Base-by-base conservation (phyloP, 1,284 basidiomycete genomes). In the Malassezia yamatoensis region DNA sequence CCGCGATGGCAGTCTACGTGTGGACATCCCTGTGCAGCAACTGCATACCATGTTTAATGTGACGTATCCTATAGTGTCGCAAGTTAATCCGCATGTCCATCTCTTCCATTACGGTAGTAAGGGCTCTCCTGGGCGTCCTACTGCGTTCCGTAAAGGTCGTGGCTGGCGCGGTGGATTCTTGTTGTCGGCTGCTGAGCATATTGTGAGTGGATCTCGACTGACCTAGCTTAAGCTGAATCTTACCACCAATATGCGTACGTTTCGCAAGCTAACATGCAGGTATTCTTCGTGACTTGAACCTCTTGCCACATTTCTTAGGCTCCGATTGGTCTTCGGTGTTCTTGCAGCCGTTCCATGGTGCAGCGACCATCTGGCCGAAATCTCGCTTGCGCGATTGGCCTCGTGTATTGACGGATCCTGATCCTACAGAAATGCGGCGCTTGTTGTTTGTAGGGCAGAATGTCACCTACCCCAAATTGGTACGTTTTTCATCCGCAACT, bases 11-110 rank as follows among this genome's bases (percentile, higher is more conserved):
- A 61, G 57, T 35, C 56, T 74, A 10, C 63, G 72, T 60, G 90
- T 96, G 53, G 93, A 98, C 75, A 96, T 98, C 60, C 93, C 93
- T 2, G 80, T 96, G 11, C 88, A 93, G 75, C 82, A 85, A 39
- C 79, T 96, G 33, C 93, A 96, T 71, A 62, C 75, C 7, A 65
- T 72, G 32, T 76, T 65, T 63, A 89, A 77, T 59, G 90, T 94
- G 58, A 96, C 90, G 61, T 86, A 94, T 75, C 87, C 89, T 1
- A 86, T 96, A 46, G 93, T 98, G 35, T 90, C 88, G 0, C 91
- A 91, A 78, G 90, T 88, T 32, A 98, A 96, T 69, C 93, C 91
- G 0, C 94, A 98, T 74, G 89, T 98, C 11, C 93, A 96, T 75
- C 70, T 96, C n/a, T 98, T 98, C 78, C 93, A 94, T 78, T 96